Base-by-base conservation (phyloP, 768 basidiomycete genomes). In the Hygrophorus pudorinus region DNA sequence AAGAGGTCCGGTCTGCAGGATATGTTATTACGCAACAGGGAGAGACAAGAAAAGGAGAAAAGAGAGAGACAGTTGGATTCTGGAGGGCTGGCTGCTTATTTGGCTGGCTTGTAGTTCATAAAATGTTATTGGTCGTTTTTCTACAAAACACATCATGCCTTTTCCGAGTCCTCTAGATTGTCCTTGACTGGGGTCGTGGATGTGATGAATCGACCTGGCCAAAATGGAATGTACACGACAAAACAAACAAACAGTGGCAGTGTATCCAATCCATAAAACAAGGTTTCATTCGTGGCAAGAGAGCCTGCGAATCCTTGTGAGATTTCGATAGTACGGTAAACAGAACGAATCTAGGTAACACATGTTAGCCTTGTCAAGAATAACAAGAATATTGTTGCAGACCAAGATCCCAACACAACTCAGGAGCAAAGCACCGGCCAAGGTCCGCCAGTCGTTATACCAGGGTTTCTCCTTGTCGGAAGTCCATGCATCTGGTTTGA, bases 321-420 rank as follows among this genome's bases (percentile, higher is more conserved):
- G 21, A 77, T 66, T 51, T 87, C 83, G 13, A 70, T 64, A 9
- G 70, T 68, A 55, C 71, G 63, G 63, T 77, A 87, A 1, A 68
- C 58, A 31, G 78, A 84, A 44, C 84, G 82, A 49, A 82, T 68
- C 79, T 80, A 39, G 11, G 21, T 8, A 10, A 37, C 2, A 31
- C 14, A 16, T 24, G 21, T 0, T 18, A 37, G 4, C 1, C 16
- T 9, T 12, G 11, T 28, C 12, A 30, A 12, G 20, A 37, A 18
- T 11, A 13, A 28, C 1, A 14, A 11, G 35, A 7, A 10, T 4
- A 2, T 8, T 21, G 34, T 7, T 18, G 65, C 75, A 38, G 46
- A 84, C 81, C 46, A 83, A 56, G 48, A 85, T 78, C 8, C 81
- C 78, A 18, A 76, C 49, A 46, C 76, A 81, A 53, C 79, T 81